Percentiles rank a stretch among this genome's conserved stretches.
phyloP scores from a whole-genome alignment of 129 eudicot species.

The Rutidosis leptorrhynchoides region DNA sequence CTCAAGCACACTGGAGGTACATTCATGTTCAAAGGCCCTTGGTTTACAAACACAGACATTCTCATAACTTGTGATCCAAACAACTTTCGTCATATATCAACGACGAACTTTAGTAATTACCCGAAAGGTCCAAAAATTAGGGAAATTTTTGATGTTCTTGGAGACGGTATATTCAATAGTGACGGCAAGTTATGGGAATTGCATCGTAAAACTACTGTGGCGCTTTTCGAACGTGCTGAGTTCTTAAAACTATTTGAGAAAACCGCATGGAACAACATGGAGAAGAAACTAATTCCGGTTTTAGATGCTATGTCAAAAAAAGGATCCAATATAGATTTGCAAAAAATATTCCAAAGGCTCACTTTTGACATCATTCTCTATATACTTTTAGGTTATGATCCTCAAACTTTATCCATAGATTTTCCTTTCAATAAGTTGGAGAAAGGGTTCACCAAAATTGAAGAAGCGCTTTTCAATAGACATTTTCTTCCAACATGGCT shows the following conservation, averaged over 20 bases:
- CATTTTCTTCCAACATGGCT: neutral
- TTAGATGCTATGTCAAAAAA: neutral
- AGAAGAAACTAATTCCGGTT: neutral
- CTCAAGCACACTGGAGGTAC: neutral
- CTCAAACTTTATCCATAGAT: neutral
- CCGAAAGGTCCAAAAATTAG: neutral
- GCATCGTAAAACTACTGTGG: neutral
- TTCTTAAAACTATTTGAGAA: neutral
- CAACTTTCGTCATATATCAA: neutral
- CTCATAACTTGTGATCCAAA: neutral
- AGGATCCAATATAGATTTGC: neutral
- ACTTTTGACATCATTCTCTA: neutral
- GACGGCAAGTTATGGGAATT: neutral
- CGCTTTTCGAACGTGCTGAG: neutral
- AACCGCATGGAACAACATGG: neutral
- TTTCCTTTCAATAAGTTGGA: neutral
- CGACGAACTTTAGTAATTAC: no score
- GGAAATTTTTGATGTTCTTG: neutral
- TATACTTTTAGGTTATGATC: neutral
- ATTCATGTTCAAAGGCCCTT: neutral
- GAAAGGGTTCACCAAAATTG: neutral
- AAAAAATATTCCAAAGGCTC: neutral
- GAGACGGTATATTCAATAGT: neutral
- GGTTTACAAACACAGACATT: neutral
- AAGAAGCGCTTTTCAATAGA: neutral